Evolutionary conservation across 768 basidiomycete species (phyloP).

Genomic region (Podaxis pistillaris): DNA sequence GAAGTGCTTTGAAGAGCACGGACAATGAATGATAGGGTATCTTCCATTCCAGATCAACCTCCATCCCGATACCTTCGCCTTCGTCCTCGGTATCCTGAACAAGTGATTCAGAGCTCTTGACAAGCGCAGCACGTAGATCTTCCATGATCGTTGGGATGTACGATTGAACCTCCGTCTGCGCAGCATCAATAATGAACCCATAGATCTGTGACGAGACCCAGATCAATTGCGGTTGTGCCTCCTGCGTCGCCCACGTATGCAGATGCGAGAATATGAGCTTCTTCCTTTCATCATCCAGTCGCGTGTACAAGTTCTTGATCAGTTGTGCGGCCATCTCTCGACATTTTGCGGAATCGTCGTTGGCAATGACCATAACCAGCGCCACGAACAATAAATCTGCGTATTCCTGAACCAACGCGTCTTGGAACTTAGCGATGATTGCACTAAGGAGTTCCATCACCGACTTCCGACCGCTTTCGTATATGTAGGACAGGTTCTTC

Average conservation of each 20-base stretch:
- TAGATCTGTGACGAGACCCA: constrained; percentile 81
- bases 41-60: constrained; percentile 73
- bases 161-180: constrained; percentile 44
- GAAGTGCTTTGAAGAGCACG: constrained; percentile 60
- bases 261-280: constrained; percentile 64
- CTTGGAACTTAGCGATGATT: constrained; percentile 81
- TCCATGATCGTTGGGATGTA: constrained; percentile 51
- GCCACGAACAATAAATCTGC: constrained; percentile 88
- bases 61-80: constrained; percentile 37
- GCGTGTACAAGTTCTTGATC: constrained; percentile 70
- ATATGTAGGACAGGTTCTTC: constrained; percentile 86
- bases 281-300: constrained; percentile 61
- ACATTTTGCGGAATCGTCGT: constrained; percentile 89
- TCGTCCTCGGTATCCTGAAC: constrained; percentile 41
- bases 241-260: constrained; percentile 75
- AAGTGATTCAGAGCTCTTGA: constrained; percentile 40
- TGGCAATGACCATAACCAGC: constrained; percentile 89
- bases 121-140: constrained; percentile 52
- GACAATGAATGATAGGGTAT: constrained; percentile 78
- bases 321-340: constrained; percentile 85
- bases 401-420: constrained; percentile 70
- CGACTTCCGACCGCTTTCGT: constrained; percentile 90
- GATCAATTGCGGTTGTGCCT: constrained; percentile 55
- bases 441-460: constrained; percentile 92
- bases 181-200: constrained; percentile 73